These are phyloP conservation scores for Cytospora leucostoma DNA, from an alignment of 2,329 filamentous ascomycete species.

Conservation along the genomic window DNA sequence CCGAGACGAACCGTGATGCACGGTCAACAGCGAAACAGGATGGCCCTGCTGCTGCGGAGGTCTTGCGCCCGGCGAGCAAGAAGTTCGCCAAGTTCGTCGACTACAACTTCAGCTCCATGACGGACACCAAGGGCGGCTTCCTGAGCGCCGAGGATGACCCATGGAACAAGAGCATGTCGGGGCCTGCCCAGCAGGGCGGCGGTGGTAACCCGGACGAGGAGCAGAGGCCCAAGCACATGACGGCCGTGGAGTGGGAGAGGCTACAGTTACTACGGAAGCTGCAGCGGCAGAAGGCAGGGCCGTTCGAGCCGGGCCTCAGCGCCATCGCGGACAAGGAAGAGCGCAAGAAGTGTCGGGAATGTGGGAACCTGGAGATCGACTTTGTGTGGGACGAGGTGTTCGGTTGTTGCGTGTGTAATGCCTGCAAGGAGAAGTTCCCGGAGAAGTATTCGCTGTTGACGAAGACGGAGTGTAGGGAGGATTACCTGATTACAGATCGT, in stretches of 20 bases:
- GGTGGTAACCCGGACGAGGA: conserved; percentile 43
- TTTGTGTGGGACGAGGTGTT: conserved; percentile 93
- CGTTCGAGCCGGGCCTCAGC: conserved; percentile 87
- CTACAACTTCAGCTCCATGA: conserved; percentile 98
- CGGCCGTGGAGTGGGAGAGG: conserved; percentile 86
- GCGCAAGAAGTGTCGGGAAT: conserved; percentile 81
- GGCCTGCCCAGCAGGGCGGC: conserved; percentile 44
- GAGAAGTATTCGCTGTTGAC: conserved; percentile 95
- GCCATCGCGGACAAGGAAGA: conserved; percentile 64
- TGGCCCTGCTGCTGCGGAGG: conserved; percentile 28
- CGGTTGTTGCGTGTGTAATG: conserved; percentile 70
- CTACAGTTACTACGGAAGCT: conserved; percentile 74
- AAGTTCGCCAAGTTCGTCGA: conserved; percentile 96
- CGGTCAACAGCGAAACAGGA: conserved; percentile 49
- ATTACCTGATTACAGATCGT: conserved; percentile 93
- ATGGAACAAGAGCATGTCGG: conserved; percentile 74
- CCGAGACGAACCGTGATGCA: conserved; percentile 69
- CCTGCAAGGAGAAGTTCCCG: conserved; percentile 85
- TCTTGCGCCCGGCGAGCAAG: conserved; percentile 69
- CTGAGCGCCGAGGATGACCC: conserved; percentile 90
- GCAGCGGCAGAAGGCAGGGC: conserved; percentile 72
- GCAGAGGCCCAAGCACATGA: conserved; percentile 84
- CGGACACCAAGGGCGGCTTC: conserved; percentile 95
- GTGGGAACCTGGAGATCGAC: conserved; percentile 82
- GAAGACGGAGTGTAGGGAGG: conserved; percentile 93